Base-by-base conservation (phyloP, 495 filamentous ascomycete species). In the Penicillium psychrofluorescens region DNA sequence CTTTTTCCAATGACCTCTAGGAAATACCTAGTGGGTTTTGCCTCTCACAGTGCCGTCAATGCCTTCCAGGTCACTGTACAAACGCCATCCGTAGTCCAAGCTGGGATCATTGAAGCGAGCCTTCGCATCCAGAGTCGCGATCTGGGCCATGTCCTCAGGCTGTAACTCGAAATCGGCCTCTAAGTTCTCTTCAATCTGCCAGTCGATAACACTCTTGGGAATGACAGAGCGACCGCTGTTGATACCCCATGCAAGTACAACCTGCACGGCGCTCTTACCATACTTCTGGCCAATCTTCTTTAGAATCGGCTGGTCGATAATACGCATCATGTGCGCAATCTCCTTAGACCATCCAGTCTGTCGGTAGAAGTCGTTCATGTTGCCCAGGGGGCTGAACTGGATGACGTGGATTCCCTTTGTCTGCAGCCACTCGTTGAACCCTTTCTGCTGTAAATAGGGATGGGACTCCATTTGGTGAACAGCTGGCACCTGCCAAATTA, bases 301-400 rank as follows among this genome's bases (percentile, higher is more conserved):
- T 27, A 84, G 62, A 5, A 75, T 61, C 0, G 79, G 75, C 46
- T 85, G 77, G 11, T 85, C 73, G 41, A 81, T 78, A 0, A 60
- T 41, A 22, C 53, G 53, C 37, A 47, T 48, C 45, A 51, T 50
- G 14, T 59, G 45, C 3, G 51, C 36, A 36, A 51, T 35, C 7
- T 50, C 48, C 30, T 56, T 56, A 15, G 42, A 43, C 48, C 45
- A 53, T 2, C 38, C 7, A 76, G 52, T 50, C 75, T 79, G 6
- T 57, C 70, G 56, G 52, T 86, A 88, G 38, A 75, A 67, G 29
- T 75, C 67, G 50, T 86, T 86, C 59, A 78, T 76, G 49, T 87
- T 86, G 30, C 79, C 84, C 15, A 86, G 77, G 0, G 81, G 79
- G 6, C 73, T 79, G 51, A 83, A 85, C 27, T 78, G 76, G 14